Evolutionary conservation across 2,329 filamentous ascomycete species (phyloP).

Genomic region (Penicillium verrucosum): DNA sequence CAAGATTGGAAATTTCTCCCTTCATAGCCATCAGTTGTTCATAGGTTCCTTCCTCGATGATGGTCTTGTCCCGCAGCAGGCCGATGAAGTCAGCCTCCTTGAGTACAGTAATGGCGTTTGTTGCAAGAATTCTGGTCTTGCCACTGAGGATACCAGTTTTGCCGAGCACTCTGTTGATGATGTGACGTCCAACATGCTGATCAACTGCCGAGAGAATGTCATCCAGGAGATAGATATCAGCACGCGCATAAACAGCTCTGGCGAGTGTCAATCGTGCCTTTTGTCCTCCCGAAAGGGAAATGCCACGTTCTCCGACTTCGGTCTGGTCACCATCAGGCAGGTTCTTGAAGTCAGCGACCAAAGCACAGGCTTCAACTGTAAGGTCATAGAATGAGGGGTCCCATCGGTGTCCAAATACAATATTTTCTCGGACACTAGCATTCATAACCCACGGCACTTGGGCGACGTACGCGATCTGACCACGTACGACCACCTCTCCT

Average conservation of each 20-base stretch:
- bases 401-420: constrained; percentile 91
- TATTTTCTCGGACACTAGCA: constrained; percentile 94
- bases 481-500: constrained; percentile 78
- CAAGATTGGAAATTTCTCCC: constrained; percentile 78
- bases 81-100: constrained; percentile 86
- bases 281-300: constrained; percentile 92
- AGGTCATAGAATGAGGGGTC: constrained; percentile 92
- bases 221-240: constrained; percentile 93
- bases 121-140: constrained; percentile 90
- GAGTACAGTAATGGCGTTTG: constrained; percentile 89
- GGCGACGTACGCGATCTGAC: constrained; percentile 83
- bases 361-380: constrained; percentile 85
- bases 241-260: constrained; percentile 89
- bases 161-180: constrained; percentile 92
- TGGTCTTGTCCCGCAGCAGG: constrained; percentile 75
- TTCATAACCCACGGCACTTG: constrained; percentile 98
- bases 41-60: constrained; percentile 86
- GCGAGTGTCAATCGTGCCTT: constrained; percentile 91
- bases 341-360: constrained; percentile 84
- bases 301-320: constrained; percentile 92
- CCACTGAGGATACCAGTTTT: constrained; percentile 73
- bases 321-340: constrained; percentile 95
- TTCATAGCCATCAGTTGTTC: constrained; percentile 90
- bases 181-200: constrained; percentile 90
- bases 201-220: constrained; percentile 97